phyloP scores from a whole-genome alignment of 768 basidiomycete genomes.

The Phlebiopsis flavidoalba region DNA sequence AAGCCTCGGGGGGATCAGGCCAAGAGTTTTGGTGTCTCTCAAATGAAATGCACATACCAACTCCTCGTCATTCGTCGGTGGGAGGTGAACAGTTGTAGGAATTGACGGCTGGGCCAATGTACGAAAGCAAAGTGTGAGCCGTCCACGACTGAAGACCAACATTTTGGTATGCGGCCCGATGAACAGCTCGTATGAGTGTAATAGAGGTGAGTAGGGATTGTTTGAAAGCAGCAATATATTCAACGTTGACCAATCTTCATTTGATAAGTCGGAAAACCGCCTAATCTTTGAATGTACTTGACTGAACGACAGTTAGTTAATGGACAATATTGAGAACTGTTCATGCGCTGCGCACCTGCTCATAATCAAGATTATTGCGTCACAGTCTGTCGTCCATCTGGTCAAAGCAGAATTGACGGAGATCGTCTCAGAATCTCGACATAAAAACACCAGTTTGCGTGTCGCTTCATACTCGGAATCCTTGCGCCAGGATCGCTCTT shows the following conservation, averaged over 20 bases:
- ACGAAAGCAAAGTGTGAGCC: conserved; percentile 32
- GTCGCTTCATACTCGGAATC: background rate
- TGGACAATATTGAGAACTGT: background rate
- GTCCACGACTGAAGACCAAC: conserved; percentile 27
- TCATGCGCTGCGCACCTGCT: conserved; percentile 17
- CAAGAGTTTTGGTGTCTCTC: background rate
- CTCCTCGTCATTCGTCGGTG: conserved; percentile 25
- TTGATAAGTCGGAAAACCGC: background rate
- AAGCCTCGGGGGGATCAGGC: background rate
- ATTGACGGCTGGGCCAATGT: conserved; percentile 29
- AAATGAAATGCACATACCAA: conserved; percentile 22
- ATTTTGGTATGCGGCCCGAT: conserved; percentile 27
- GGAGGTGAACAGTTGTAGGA: conserved; percentile 20
- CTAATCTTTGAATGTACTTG: background rate
- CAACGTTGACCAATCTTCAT: background rate
- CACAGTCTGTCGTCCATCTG: conserved; percentile 11
- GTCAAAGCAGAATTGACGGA: conserved; percentile 3
- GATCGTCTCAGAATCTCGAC: background rate
- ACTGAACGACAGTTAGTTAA: background rate
- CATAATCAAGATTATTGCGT: conserved; percentile 16
- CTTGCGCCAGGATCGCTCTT: background rate
- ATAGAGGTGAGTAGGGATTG: conserved; percentile 12
- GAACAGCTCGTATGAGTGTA: conserved; percentile 32
- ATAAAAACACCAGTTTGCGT: background rate
- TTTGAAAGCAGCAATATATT: background rate